Evolutionary conservation across 2,329 filamentous ascomycete genomes (phyloP), one percentile per base, ranked within the genome.

Genomic region (Cercospora beticola): DNA sequence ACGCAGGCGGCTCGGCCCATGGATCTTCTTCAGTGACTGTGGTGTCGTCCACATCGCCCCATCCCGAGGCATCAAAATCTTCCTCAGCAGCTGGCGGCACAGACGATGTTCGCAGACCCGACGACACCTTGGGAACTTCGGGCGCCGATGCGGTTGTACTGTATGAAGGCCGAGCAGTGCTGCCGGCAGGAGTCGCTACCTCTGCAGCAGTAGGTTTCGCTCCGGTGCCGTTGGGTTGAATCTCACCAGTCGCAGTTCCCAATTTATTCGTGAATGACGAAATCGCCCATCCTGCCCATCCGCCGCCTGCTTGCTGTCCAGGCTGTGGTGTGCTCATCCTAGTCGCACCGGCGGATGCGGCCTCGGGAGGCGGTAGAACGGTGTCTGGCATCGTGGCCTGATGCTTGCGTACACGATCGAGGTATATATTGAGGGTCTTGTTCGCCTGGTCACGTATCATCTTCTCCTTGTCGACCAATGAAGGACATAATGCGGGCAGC

Each of bases 211-310:
- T 61, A 16, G 72, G 64, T 18, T 62, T 54, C 52, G 66, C 62
- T 33, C 63, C 82, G 69, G 85, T 85, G 64, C 83, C 80, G 18
- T 85, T 78, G 12, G 88, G 82, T 76, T 94, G 86, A 71, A 99
- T 99, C 67, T 97, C 91, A 18, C 95, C 95, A 8, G 91, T 91
- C 0, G 93, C 93, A 0, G 91, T 82, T 1, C 92, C 90, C 12
- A 98, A 79, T 76, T 97, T 97, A 81, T 98, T 98, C 1, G 95
- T 98, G 78, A 99, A 99, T 1, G 93, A 97, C 0, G 95, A 98
- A 65, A 99, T 97, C 1, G 95, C 95, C 95, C 95, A 99, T 12
- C 95, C 95, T 1, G 95, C 89, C 95, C 95, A 98, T 2, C 89
- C 89, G 23, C 86, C 79, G 14, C 76, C 69, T 1, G 68, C 69